Evolutionary conservation across 345 rosid species (phyloP).

Genomic region (Tarenaya hassleriana): DNA sequence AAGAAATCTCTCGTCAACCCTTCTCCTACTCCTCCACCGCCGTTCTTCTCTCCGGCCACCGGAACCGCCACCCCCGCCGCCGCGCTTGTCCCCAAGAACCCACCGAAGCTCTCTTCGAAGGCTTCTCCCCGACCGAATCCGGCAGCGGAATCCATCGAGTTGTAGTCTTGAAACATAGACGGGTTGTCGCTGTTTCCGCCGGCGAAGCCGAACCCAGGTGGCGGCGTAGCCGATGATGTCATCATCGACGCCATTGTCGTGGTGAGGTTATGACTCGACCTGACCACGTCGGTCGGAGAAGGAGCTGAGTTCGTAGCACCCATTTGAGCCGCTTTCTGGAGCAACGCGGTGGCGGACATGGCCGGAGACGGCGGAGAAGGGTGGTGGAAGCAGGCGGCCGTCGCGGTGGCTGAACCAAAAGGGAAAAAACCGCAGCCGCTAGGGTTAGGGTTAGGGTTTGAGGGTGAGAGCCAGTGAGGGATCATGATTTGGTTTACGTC

Average conservation of each 20-base stretch:
- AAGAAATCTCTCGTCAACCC: constrained; percentile 84
- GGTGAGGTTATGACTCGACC: constrained; percentile 23
- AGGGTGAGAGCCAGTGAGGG: constrained; percentile 45
- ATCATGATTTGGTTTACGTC: constrained; percentile 22
- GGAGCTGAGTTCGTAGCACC: constrained; percentile 49
- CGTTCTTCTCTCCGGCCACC: constrained; percentile 13
- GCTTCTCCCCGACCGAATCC: constrained; percentile 34
- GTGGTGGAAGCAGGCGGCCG: too few relatives aligned
- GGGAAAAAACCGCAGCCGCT: constrained; percentile 28
- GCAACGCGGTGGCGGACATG: constrained; percentile 89
- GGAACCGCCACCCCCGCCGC: constrained; percentile 5
- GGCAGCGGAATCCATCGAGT: constrained; percentile 33
- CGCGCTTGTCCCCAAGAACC: constrained; percentile 36
- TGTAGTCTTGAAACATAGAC: constrained; percentile 40
- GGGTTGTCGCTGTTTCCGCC: constrained; percentile 21
- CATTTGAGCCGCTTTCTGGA: constrained; percentile 87
- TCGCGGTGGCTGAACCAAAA: constrained; percentile 14
- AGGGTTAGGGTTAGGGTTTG: constrained; percentile 68
- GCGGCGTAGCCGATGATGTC: constrained; percentile 17
- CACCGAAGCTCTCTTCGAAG: constrained; percentile 41
- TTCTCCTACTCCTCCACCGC: constrained; percentile 32
- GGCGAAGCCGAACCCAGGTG: constrained; percentile 8
- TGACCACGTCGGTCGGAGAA: constrained; percentile 19
- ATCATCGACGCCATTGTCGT: constrained; percentile 33
- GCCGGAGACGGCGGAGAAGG: constrained; percentile 36